Evolutionary conservation across 768 basidiomycete species (phyloP).

Genomic region (Holtermanniella nyarrowii): DNA sequence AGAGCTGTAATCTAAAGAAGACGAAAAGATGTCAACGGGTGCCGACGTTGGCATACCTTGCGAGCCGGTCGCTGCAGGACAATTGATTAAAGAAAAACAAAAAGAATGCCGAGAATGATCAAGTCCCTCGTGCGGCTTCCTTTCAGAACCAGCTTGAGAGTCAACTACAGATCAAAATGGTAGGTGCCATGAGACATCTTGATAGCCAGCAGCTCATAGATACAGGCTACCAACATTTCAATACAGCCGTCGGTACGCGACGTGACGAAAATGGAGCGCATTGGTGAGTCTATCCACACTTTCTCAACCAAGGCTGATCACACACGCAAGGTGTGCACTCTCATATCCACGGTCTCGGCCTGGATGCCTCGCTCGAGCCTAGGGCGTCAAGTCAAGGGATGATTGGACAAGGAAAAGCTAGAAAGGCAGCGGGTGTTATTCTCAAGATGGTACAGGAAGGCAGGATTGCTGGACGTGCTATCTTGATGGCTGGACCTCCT

Average conservation of each 20-base stretch:
- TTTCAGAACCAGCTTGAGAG: too few relatives aligned
- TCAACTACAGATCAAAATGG: neutral
- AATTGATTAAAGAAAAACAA: neutral
- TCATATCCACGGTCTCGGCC: slow-evolving; percentile 88
- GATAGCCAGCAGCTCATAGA: neutral
- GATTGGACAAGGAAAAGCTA: slow-evolving; percentile 91
- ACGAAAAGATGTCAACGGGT: too few relatives aligned
- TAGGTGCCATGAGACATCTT: neutral
- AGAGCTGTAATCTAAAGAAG: too few relatives aligned
- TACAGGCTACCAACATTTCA: slow-evolving; percentile 37
- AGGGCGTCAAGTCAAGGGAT: slow-evolving; percentile 78
- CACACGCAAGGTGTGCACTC: slow-evolving; percentile 49
- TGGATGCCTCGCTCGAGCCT: slow-evolving; percentile 81
- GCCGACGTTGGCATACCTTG: too few relatives aligned
- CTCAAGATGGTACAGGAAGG: slow-evolving; percentile 97
- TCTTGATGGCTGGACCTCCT: slow-evolving; percentile 94
- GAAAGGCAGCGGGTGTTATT: slow-evolving; percentile 95
- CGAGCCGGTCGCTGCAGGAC: neutral
- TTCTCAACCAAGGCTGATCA: neutral
- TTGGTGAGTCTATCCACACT: slow-evolving; percentile 26
- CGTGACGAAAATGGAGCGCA: slow-evolving; percentile 42
- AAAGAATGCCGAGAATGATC: neutral
- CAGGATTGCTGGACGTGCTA: slow-evolving; percentile 85
- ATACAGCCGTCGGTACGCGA: slow-evolving; percentile 35
- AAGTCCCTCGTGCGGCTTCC: neutral